A percentile compares a stretch with the other conserved stretches of the same genome.
These are phyloP conservation scores for Talaromyces rugulosus DNA, from an alignment of 2,329 filamentous ascomycete species.

Conservation along the genomic window DNA sequence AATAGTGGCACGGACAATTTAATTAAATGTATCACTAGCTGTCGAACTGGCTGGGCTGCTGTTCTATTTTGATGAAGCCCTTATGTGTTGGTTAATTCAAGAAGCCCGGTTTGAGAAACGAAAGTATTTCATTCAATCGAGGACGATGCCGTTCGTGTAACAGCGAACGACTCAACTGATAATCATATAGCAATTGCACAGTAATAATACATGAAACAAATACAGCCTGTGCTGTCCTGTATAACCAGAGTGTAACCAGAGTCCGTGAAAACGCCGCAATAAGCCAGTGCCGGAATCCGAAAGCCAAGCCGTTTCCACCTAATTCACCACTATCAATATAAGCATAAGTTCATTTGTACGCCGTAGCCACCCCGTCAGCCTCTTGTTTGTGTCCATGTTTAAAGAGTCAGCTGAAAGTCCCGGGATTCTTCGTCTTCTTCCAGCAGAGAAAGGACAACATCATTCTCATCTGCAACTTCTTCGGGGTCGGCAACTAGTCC, in stretches of 20 bases:
- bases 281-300: slow-evolving; percentile 13
- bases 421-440: slow-evolving; percentile 36
- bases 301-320: neutral
- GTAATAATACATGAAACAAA: neutral
- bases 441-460: slow-evolving; percentile 24
- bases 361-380: neutral
- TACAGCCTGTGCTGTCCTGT: slow-evolving; percentile 9
- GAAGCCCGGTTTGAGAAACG: neutral
- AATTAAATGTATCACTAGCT: neutral
- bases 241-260: neutral
- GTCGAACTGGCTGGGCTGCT: neutral
- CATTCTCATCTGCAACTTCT: slow-evolving; percentile 16
- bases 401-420: slow-evolving; percentile 39
- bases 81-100: neutral
- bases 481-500: slow-evolving; percentile 26
- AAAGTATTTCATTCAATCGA: neutral
- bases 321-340: neutral
- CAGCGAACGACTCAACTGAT: neutral
- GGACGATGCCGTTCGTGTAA: neutral
- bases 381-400: slow-evolving; percentile 3
- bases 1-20: neutral
- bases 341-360: neutral
- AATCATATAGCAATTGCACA: neutral
- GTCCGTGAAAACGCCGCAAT: slow-evolving; percentile 14
- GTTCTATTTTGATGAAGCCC: neutral